A percentile compares a stretch with the other conserved stretches of the same genome.
Evolutionary conservation across 768 basidiomycete genomes (phyloP).

Genomic region (Suillus luteus): DNA sequence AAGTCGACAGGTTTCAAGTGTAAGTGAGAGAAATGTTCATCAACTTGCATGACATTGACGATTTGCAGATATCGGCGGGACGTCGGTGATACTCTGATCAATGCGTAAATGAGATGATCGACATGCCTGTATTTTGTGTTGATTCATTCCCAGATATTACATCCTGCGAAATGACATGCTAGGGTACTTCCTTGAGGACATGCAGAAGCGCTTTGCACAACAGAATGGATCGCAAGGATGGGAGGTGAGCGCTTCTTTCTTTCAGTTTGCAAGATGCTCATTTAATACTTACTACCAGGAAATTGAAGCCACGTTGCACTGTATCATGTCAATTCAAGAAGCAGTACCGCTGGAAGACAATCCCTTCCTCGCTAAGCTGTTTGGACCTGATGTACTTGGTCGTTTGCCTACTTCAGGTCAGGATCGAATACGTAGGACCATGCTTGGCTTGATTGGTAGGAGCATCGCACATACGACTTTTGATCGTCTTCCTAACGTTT

Average conservation of each 20-base stretch:
- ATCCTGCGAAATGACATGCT: conserved; percentile 86
- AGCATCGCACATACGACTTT: conserved; percentile 19
- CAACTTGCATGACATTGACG: conserved; percentile 6
- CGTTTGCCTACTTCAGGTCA: conserved; percentile 65
- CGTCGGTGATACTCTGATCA: conserved; percentile 85
- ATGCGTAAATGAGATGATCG: conserved; percentile 58
- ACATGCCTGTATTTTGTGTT: conserved; percentile 9
- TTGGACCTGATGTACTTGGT: conserved; percentile 71
- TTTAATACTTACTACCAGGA: conserved; percentile 48
- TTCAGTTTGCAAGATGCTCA: neutral
- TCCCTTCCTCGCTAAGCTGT: conserved; percentile 59
- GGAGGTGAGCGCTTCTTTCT: conserved; percentile 58
- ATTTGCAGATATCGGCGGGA: conserved; percentile 73
- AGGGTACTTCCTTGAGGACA: conserved; percentile 62
- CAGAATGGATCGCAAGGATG: conserved; percentile 54
- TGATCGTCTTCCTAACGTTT: conserved; percentile 2
- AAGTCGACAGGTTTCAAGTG: conserved; percentile 79
- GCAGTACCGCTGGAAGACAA: conserved; percentile 67
- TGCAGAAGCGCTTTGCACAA: conserved; percentile 53
- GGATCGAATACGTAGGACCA: conserved; percentile 70
- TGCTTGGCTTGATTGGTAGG: conserved; percentile 72
- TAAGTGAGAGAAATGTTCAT: conserved; percentile 37
- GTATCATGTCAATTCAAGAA: conserved; percentile 85
- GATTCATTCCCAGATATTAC: conserved; percentile 63
- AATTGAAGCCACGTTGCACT: conserved; percentile 85